phyloP scores from a whole-genome alignment of 441 rosid species.

The Kokia cookei region DNA sequence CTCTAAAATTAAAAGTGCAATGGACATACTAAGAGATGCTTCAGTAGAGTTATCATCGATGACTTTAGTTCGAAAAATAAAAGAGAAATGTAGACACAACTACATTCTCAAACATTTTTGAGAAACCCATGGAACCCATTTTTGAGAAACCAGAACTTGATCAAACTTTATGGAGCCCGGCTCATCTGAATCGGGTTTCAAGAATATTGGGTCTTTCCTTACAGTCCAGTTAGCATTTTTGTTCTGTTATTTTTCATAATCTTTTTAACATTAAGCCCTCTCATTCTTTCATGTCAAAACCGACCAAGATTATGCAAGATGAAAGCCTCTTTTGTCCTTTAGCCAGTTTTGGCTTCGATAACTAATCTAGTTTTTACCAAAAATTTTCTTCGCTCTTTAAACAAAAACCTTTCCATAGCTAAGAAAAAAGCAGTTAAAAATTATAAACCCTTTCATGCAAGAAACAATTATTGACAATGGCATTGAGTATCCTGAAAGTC shows the following conservation, averaged over 20 bases:
- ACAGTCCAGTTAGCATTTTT: not conserved
- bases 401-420: not conserved
- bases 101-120: not conserved
- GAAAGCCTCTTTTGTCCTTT: not conserved
- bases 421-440: not conserved
- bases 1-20: too few relatives aligned
- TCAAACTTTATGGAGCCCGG: not conserved
- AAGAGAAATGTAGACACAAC: too few relatives aligned
- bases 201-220: not conserved
- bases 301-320: not conserved
- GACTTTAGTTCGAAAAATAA: too few relatives aligned
- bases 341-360: not conserved
- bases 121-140: not conserved
- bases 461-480: not conserved
- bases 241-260: too few relatives aligned
- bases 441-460: not conserved
- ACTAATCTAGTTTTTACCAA: not conserved
- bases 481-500: not conserved
- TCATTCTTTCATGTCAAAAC: not conserved
- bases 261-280: not conserved
- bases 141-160: not conserved
- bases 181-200: not conserved
- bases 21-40: too few relatives aligned
- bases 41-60: too few relatives aligned
- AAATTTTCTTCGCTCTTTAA: not conserved